phyloP scores from a whole-genome alignment of 106 monocot species.

The Hemerocallis citrina region DNA sequence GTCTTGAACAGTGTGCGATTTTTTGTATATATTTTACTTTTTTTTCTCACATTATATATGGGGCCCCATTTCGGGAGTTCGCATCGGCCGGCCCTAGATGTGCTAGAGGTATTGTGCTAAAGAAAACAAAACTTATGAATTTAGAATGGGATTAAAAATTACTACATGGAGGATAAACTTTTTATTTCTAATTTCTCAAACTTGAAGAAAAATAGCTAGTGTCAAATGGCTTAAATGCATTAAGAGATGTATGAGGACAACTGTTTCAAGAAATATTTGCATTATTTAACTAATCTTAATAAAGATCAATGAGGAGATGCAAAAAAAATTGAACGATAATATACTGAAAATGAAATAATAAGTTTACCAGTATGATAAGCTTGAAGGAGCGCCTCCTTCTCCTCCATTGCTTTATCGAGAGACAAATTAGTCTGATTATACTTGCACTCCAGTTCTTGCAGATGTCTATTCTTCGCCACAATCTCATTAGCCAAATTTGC shows the following conservation, averaged over 20 bases:
- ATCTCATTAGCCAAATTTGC: slow-evolving; percentile 37
- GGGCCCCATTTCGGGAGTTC: too few species aligned
- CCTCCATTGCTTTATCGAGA: slow-evolving; percentile 36
- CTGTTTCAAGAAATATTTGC: neutral
- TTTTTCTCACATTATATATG: too few species aligned
- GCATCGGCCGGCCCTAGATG: too few species aligned
- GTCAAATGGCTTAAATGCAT: neutral
- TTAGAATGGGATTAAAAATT: neutral
- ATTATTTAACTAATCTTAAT: neutral
- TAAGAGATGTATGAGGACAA: neutral
- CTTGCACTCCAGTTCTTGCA: slow-evolving; percentile 47
- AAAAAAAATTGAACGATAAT: too few species aligned
- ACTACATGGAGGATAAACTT: neutral
- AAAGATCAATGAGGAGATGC: neutral
- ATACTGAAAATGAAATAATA: neutral
- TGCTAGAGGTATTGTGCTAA: too few species aligned
- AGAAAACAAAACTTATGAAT: neutral
- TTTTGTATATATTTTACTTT: too few species aligned
- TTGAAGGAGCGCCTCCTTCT: slow-evolving; percentile 32
- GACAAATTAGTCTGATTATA: slow-evolving; percentile 35
- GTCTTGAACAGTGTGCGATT: too few species aligned
- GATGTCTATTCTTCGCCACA: slow-evolving; percentile 35
- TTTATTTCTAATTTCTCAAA: neutral
- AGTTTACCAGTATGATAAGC: slow-evolving; percentile 55
- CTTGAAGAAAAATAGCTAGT: neutral